A percentile compares a stretch with the other conserved stretches of the same genome.
Conservation (phyloP, 192 early-diverging fungal species). For the Allomyces javanicus region DNA sequence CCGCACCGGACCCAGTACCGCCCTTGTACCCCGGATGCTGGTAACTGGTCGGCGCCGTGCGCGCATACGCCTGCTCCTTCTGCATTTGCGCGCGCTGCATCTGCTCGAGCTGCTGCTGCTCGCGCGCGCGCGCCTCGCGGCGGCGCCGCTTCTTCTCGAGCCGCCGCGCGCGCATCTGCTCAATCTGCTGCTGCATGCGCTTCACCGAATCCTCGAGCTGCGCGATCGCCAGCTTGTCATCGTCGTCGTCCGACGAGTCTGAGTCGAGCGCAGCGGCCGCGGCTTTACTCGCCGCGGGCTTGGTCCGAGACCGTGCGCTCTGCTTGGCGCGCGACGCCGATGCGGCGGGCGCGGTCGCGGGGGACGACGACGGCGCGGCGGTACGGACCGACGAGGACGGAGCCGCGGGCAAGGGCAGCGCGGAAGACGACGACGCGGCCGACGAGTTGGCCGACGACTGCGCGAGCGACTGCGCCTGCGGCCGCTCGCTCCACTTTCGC, state of each 20-base stretch:
- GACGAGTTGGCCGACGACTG: slow-evolving; percentile 16
- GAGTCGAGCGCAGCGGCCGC: slow-evolving; percentile 9
- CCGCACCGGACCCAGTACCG: too few relatives aligned
- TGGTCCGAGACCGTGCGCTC: slow-evolving; percentile 8
- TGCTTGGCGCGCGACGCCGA: slow-evolving; percentile 8
- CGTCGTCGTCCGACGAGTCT: too few relatives aligned
- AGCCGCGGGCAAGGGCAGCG: slow-evolving; percentile 8
- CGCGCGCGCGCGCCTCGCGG: too few relatives aligned
- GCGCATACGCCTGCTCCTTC: too few relatives aligned
- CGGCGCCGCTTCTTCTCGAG: too few relatives aligned
- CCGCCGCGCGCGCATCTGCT: too few relatives aligned
- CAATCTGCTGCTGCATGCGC: too few relatives aligned
- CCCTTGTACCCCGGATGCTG: too few relatives aligned
- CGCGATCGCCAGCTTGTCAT: neutral
- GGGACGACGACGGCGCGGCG: slow-evolving; percentile 15
- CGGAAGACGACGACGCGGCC: slow-evolving; percentile 14
- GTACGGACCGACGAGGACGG: slow-evolving; percentile 4
- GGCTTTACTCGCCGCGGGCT: slow-evolving; percentile 13
- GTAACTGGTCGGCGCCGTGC: too few relatives aligned
- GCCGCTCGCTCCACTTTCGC: slow-evolving; percentile 40
- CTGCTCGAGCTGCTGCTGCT: too few relatives aligned
- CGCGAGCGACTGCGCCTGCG: slow-evolving; percentile 15
- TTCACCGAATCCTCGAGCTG: too few relatives aligned
- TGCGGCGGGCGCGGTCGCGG: slow-evolving; percentile 11
- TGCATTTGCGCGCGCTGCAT: too few relatives aligned